A percentile compares a stretch with the other conserved stretches of the same genome.
Conservation (phyloP, 23 red algal species). For the Gracilaria gracilis region DNA sequence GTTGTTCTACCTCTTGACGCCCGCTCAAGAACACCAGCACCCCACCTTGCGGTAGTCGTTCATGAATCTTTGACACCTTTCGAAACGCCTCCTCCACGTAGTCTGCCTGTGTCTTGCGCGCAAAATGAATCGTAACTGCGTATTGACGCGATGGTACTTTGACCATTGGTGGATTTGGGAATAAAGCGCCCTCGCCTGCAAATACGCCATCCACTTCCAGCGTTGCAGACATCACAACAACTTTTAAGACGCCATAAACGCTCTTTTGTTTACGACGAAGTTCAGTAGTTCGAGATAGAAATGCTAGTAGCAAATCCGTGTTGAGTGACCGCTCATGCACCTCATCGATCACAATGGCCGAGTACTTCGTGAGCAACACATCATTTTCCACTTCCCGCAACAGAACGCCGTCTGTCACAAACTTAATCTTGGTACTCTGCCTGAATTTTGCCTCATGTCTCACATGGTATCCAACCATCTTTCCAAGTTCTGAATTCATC, state of each 20-base stretch:
- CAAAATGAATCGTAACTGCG: conserved; percentile 77
- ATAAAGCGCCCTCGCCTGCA: conserved; percentile 54
- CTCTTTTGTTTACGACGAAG: conserved; percentile 47
- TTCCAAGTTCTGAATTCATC: conserved; percentile 66
- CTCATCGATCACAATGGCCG: conserved; percentile 89
- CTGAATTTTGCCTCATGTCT: conserved; percentile 56
- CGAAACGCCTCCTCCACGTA: conserved; percentile 81
- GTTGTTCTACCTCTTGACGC: conserved; percentile 82
- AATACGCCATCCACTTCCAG: conserved; percentile 68
- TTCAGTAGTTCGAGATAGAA: conserved; percentile 71
- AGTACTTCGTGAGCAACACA: conserved; percentile 72
- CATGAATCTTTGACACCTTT: conserved; percentile 77
- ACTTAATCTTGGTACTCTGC: conserved; percentile 57
- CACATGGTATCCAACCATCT: conserved; percentile 85
- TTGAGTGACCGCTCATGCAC: conserved; percentile 89
- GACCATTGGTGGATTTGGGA: conserved; percentile 77
- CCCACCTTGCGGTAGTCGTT: conserved; percentile 76
- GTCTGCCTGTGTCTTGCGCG: conserved; percentile 66
- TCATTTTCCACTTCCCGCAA: conserved; percentile 78
- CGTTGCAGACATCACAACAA: conserved; percentile 97
- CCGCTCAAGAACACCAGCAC: conserved; percentile 93
- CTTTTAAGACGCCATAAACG: conserved; percentile 54
- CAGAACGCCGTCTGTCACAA: conserved; percentile 91
- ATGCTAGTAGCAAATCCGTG: conserved; percentile 84
- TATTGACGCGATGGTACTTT: conserved; percentile 81